Evolutionary conservation across 2,329 filamentous ascomycete species (phyloP).

Genomic region (Mollisiaceae sp.): DNA sequence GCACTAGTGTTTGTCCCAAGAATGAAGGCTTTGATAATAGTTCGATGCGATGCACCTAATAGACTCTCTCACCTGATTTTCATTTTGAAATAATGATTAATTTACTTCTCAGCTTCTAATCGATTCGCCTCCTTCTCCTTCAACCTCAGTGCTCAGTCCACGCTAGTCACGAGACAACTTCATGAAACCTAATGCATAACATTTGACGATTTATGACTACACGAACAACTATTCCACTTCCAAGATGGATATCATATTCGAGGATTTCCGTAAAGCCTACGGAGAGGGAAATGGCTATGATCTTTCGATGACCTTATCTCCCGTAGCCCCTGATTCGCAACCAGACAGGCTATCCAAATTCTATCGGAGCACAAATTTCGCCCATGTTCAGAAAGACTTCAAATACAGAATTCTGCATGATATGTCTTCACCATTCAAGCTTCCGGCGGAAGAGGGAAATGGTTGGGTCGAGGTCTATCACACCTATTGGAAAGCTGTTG

Average conservation of each 20-base stretch:
- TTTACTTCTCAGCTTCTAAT: neutral
- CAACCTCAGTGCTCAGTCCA: slow-evolving; percentile 17
- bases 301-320: slow-evolving; percentile 77
- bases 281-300: slow-evolving; percentile 68
- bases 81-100: neutral
- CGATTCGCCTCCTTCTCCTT: neutral
- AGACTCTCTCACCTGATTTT: no score
- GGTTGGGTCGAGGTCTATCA: slow-evolving; percentile 89
- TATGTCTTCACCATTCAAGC: slow-evolving; percentile 46
- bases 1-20: slow-evolving; percentile 12
- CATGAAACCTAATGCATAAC: slow-evolving; percentile 10
- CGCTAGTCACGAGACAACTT: slow-evolving; percentile 19
- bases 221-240: slow-evolving; percentile 10
- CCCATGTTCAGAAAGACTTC: slow-evolving; percentile 65
- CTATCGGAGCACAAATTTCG: slow-evolving; percentile 72
- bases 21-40: neutral
- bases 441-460: slow-evolving; percentile 63
- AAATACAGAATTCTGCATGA: slow-evolving; percentile 72
- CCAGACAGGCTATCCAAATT: slow-evolving; percentile 72
- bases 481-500: slow-evolving; percentile 82
- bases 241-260: slow-evolving; percentile 75
- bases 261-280: slow-evolving; percentile 74
- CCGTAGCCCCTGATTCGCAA: slow-evolving; percentile 66
- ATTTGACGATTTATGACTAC: slow-evolving; percentile 19
- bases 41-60: neutral